Conservation (phyloP, 2,329 filamentous ascomycete genomes). For the Chrysoporthe austroafricana region DNA sequence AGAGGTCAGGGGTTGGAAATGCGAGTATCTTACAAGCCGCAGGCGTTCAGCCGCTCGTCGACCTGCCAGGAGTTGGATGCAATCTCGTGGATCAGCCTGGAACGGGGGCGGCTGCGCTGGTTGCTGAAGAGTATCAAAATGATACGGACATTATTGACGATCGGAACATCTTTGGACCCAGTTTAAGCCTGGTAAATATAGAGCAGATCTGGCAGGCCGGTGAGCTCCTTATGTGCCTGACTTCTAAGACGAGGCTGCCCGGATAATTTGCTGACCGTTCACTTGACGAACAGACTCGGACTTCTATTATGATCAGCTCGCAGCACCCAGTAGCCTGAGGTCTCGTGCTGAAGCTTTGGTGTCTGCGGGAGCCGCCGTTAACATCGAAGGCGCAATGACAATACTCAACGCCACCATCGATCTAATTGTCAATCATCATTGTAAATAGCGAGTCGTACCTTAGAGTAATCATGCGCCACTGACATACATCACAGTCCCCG, state of each 20-base stretch:
- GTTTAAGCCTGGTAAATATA: slow-evolving; percentile 32
- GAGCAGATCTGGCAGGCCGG: slow-evolving; percentile 30
- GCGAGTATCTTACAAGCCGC: slow-evolving; percentile 4
- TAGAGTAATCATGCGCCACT: not conserved
- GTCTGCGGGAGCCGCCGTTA: slow-evolving; percentile 31
- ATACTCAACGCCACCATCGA: slow-evolving; percentile 33
- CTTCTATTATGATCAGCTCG: slow-evolving; percentile 2
- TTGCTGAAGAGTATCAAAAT: slow-evolving; percentile 30
- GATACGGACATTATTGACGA: slow-evolving; percentile 32
- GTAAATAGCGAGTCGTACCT: not conserved
- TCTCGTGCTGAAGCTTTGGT: slow-evolving; percentile 31
- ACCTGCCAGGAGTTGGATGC: slow-evolving; percentile 24
- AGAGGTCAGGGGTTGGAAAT: slow-evolving; percentile 26
- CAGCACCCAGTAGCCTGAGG: not conserved
- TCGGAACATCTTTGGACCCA: slow-evolving; percentile 30
- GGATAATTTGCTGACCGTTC: not conserved
- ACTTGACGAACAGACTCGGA: not conserved
- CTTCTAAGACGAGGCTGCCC: not conserved
- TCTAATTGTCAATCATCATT: slow-evolving; percentile 26
- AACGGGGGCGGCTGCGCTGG: slow-evolving; percentile 28
- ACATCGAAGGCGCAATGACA: slow-evolving; percentile 28
- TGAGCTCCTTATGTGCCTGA: not conserved
- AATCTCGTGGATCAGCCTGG: slow-evolving; percentile 33
- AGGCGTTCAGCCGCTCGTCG: slow-evolving; percentile 16
- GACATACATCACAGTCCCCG: slow-evolving; percentile 28